These are phyloP conservation scores for cucumber (Cucumis sativus) DNA, from an alignment of 306 rosid species.

Conservation along the genomic window Cucumber_9930_V3 NC_026655.2:16097001-16097500, in stretches of 20 bases:
- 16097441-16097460: slow-evolving; percentile 38
- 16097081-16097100: too few species aligned
- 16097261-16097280: slow-evolving; percentile 15
- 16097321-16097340: slow-evolving; percentile 24
- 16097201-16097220: background rate
- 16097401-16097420: slow-evolving; percentile 36
- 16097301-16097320: slow-evolving; percentile 39
- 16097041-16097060: too few species aligned
- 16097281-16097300: slow-evolving; percentile 28
- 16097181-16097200: background rate
- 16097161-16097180: background rate
- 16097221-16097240: background rate
- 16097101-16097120: too few species aligned
- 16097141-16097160: too few species aligned
- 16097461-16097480: slow-evolving; percentile 17
- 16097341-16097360: slow-evolving; percentile 30
- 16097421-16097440: slow-evolving; percentile 36
- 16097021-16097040: too few species aligned
- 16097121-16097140: too few species aligned
- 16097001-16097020: too few species aligned
- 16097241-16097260: background rate
- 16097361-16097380: slow-evolving; percentile 33
- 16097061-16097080: too few species aligned
- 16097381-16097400: slow-evolving; percentile 25
- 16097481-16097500: background rate